Percentiles rank a stretch among this genome's conserved stretches.
These are phyloP conservation scores for Leptomonas pyrrhocoris DNA, from an alignment of 208 protist genomes.

Conservation along the genomic window DNA sequence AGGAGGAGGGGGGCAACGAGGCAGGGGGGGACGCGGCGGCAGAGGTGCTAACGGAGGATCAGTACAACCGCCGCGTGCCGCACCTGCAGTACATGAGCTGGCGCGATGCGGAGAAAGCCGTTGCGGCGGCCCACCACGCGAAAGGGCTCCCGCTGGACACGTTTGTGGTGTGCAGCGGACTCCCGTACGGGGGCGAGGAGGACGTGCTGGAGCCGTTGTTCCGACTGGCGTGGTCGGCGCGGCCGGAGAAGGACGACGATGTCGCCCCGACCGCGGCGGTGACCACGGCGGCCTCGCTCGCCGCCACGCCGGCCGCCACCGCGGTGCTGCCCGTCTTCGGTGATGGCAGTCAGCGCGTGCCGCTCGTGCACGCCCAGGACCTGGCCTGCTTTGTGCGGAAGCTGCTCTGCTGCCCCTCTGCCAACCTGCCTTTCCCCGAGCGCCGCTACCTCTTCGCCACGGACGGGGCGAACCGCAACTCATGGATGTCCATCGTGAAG, in stretches of 20 bases:
- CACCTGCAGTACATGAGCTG: slow-evolving; percentile 92
- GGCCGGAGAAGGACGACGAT: slow-evolving; percentile 14
- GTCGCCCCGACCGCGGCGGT: neutral
- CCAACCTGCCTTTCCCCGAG: slow-evolving; percentile 62
- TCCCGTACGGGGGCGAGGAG: slow-evolving; percentile 93
- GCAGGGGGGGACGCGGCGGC: slow-evolving; percentile 20
- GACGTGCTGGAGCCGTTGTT: slow-evolving; percentile 89
- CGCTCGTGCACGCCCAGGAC: slow-evolving; percentile 93
- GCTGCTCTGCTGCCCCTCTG: slow-evolving; percentile 52
- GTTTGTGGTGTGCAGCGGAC: slow-evolving; percentile 88
- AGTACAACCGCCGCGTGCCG: slow-evolving; percentile 92
- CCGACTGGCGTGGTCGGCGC: slow-evolving; percentile 81
- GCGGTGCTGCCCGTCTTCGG: slow-evolving; percentile 87
- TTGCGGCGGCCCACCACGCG: slow-evolving; percentile 80
- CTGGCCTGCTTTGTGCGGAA: slow-evolving; percentile 83
- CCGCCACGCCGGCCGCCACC: neutral
- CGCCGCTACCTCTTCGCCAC: slow-evolving; percentile 90
- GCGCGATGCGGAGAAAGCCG: slow-evolving; percentile 92
- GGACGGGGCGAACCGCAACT: slow-evolving; percentile 68
- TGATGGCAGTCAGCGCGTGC: slow-evolving; percentile 84
- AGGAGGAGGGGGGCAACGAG: slow-evolving; percentile 33
- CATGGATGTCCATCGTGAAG: slow-evolving; percentile 70
- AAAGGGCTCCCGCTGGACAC: slow-evolving; percentile 83
- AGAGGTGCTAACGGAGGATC: slow-evolving; percentile 92
- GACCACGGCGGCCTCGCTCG: neutral